A percentile compares a stretch with the other conserved stretches of the same genome.
These are phyloP conservation scores for Ganoderma lingzhi DNA, from an alignment of 1,284 basidiomycete genomes.

Conservation along the genomic window DNA sequence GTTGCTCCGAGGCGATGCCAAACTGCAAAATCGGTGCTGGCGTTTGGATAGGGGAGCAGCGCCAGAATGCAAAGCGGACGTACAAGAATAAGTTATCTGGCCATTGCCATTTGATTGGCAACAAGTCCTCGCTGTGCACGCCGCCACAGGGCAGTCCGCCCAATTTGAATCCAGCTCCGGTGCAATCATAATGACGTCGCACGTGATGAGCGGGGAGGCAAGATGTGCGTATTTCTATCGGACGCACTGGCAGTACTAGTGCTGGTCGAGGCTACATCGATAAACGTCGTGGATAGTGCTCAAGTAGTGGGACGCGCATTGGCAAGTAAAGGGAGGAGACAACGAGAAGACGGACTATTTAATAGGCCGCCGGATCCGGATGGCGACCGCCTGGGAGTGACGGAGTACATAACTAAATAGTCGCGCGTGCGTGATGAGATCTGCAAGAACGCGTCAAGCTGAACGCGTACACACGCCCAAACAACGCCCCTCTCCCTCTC, in stretches of 20 bases:
- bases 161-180: not conserved
- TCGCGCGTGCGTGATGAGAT: constrained; percentile 32
- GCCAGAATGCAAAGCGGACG: not conserved
- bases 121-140: not conserved
- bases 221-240: not conserved
- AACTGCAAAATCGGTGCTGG: not conserved
- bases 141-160: not conserved
- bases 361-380: not conserved
- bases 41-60: not conserved
- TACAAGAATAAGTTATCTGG: not conserved
- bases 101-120: not conserved
- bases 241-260: too few species aligned
- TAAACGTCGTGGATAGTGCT: too few species aligned
- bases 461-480: constrained; percentile 34
- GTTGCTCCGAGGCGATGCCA: not conserved
- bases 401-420: not conserved
- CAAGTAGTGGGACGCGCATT: not conserved
- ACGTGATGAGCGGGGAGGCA: not conserved
- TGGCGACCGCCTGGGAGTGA: not conserved
- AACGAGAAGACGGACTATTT: not conserved
- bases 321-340: not conserved
- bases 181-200: not conserved
- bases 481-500: constrained; percentile 28
- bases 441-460: constrained; percentile 26
- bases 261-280: not conserved